These are phyloP conservation scores for Eimeria praecox DNA, from an alignment of 169 alveolate species.

Conservation along the genomic window DNA sequence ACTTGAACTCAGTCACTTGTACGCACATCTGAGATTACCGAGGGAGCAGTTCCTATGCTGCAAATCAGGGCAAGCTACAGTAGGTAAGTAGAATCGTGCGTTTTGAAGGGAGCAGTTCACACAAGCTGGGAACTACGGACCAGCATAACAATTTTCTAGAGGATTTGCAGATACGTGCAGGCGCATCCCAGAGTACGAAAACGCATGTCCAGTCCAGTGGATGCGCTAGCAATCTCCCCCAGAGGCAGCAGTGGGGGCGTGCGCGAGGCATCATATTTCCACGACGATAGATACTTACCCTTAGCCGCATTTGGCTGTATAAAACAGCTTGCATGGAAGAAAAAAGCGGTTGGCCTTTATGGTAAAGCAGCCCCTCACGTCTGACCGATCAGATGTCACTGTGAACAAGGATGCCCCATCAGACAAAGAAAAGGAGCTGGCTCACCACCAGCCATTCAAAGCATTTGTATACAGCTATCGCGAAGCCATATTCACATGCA, in stretches of 20 bases:
- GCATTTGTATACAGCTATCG: background rate
- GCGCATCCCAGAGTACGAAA: background rate
- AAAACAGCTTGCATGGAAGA: background rate
- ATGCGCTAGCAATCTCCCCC: background rate
- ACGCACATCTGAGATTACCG: too few relatives aligned
- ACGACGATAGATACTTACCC: background rate
- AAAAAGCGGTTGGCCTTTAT: too few relatives aligned
- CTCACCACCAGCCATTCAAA: background rate
- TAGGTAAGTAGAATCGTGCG: background rate
- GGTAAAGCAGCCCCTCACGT: too few relatives aligned
- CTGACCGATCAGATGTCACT: too few relatives aligned
- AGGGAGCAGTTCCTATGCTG: background rate
- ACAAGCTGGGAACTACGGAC: background rate
- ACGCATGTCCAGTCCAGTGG: background rate
- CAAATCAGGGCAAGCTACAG: background rate
- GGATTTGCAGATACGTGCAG: background rate
- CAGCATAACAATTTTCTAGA: too few relatives aligned
- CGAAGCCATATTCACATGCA: background rate
- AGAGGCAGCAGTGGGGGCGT: background rate
- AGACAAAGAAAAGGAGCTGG: background rate
- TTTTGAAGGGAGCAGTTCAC: background rate
- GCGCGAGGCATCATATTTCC: background rate
- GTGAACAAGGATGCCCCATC: background rate
- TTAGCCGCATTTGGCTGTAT: background rate
- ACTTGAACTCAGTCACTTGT: background rate